These are phyloP conservation scores for Alternaria burnsii DNA, from an alignment of 2,329 filamentous ascomycete species.

Conservation along the genomic window DNA sequence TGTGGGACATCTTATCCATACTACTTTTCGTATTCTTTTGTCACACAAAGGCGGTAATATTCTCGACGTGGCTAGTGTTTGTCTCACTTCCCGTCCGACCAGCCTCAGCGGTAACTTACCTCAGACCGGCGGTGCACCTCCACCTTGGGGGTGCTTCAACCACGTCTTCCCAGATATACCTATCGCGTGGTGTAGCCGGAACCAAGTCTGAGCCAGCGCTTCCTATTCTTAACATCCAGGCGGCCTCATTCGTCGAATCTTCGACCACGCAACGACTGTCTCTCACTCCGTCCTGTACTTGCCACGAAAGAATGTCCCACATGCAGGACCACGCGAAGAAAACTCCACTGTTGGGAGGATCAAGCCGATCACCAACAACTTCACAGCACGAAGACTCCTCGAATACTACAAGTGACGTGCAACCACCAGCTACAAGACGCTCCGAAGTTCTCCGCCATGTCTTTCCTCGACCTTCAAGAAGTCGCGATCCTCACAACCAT, in stretches of 20 bases:
- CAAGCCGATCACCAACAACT: not conserved
- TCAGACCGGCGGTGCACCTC: conserved; percentile 4
- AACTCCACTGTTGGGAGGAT: not conserved
- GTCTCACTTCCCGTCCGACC: not conserved
- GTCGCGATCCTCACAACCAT: conserved; percentile 3
- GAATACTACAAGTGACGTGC: not conserved
- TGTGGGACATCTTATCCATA: not conserved
- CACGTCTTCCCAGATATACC: conserved; percentile 60
- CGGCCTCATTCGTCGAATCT: conserved; percentile 29
- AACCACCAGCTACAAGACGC: conserved; percentile 17
- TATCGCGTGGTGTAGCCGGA: conserved; percentile 56
- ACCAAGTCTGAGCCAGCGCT: conserved; percentile 41
- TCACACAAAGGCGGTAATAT: not conserved
- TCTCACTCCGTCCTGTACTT: conserved; percentile 17
- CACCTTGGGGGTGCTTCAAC: conserved; percentile 37
- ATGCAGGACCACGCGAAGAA: conserved; percentile 5
- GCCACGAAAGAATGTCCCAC: conserved; percentile 19
- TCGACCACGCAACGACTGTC: conserved; percentile 21
- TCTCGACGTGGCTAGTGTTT: not conserved
- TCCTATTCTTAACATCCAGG: conserved; percentile 24
- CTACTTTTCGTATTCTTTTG: conserved; percentile 3
- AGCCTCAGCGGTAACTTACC: not conserved
- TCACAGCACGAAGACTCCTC: not conserved
- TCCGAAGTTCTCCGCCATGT: conserved; percentile 38
- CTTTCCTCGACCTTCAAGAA: conserved; percentile 28